These are phyloP conservation scores for Pseudogymnoascus sp. DNA, from an alignment of 2,329 filamentous ascomycete genomes.

Conservation along the genomic window DNA sequence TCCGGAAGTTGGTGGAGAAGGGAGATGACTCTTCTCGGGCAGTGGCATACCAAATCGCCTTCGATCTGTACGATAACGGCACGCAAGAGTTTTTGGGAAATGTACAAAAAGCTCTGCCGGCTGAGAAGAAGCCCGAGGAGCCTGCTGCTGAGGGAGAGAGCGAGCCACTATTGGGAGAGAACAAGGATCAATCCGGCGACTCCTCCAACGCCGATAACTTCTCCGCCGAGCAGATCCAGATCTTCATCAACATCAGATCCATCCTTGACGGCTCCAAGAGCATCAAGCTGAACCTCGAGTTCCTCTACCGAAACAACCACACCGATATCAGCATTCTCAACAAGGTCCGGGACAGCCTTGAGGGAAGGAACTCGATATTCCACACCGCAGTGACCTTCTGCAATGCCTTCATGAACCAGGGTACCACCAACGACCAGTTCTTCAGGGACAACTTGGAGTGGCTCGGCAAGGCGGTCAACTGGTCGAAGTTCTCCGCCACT, in stretches of 20 bases:
- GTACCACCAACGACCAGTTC: constrained; percentile 96
- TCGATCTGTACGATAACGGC: constrained; percentile 96
- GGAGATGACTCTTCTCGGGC: constrained; percentile 71
- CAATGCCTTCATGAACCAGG: constrained; percentile 98
- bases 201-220: constrained; percentile 23
- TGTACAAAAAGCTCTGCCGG: constrained; percentile 72
- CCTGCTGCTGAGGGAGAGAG: constrained; percentile 46
- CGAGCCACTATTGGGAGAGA: constrained; percentile 48
- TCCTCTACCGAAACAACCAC: constrained; percentile 90
- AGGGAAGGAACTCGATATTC: constrained; percentile 96
- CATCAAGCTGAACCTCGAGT: constrained; percentile 91
- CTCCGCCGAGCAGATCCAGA: constrained; percentile 44
- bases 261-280: constrained; percentile 84
- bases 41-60: constrained; percentile 93
- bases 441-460: constrained; percentile 97
- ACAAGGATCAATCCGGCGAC: constrained; percentile 32
- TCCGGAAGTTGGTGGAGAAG: constrained; percentile 69
- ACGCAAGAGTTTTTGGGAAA: constrained; percentile 94
- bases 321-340: constrained; percentile 88
- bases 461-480: constrained; percentile 97
- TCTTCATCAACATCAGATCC: constrained; percentile 54
- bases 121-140: constrained; percentile 43
- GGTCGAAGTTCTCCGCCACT: constrained; percentile 98
- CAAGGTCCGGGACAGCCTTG: constrained; percentile 90
- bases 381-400: constrained; percentile 95